phyloP scores from a whole-genome alignment of 768 basidiomycete species.

The Botryobasidium botryosum region DNA sequence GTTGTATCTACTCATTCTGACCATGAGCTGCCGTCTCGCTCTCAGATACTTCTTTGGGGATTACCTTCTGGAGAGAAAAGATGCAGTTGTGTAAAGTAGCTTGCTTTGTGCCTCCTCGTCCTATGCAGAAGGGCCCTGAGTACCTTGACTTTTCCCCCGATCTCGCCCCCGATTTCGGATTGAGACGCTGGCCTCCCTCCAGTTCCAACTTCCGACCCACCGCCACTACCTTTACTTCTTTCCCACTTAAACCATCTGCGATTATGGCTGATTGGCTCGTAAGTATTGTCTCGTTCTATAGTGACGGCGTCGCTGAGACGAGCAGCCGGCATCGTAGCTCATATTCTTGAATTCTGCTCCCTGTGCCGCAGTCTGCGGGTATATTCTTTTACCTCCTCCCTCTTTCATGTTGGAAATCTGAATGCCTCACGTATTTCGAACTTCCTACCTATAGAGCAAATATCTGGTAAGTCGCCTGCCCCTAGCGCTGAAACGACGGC shows the following conservation, averaged over 20 bases:
- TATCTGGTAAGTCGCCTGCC: conserved; percentile 44
- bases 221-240: too few relatives aligned
- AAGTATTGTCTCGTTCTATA: conserved; percentile 15
- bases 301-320: conserved; percentile 1
- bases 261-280: conserved; percentile 40
- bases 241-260: too few relatives aligned
- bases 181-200: too few relatives aligned
- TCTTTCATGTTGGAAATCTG: neutral
- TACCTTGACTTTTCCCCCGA: neutral
- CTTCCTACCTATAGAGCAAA: conserved; percentile 46
- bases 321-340: neutral
- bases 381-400: conserved; percentile 2
- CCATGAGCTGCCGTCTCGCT: too few relatives aligned
- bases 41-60: neutral
- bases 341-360: neutral
- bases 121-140: neutral
- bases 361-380: conserved; percentile 21
- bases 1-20: neutral
- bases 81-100: conserved; percentile 1
- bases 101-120: neutral
- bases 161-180: too few relatives aligned
- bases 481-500: conserved; percentile 1
- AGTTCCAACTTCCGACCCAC: too few relatives aligned
- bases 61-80: neutral
- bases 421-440: conserved; percentile 3